Conservation (phyloP, 352 stramenopile genomes). For the Phytopythium aichiense region DNA sequence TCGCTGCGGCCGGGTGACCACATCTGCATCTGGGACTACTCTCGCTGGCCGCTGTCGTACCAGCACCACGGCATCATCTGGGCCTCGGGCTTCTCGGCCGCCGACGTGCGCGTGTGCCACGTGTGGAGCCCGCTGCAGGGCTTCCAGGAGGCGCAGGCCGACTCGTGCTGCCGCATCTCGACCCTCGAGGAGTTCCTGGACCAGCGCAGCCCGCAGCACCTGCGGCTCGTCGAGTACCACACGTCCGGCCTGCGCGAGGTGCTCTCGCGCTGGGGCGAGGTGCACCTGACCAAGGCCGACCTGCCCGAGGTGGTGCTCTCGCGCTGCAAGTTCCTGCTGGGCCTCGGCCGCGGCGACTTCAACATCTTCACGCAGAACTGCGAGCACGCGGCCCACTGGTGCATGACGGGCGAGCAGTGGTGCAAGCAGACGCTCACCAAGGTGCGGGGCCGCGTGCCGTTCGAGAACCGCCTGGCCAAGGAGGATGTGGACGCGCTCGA, state of each 20-base stretch:
- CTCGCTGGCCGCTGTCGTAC: constrained; percentile 82
- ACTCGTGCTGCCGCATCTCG: constrained; percentile 86
- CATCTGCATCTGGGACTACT: constrained; percentile 84
- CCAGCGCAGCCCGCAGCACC: constrained; percentile 47
- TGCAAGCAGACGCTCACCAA: constrained; percentile 84
- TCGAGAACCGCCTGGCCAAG: constrained; percentile 65
- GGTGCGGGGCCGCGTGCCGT: constrained; percentile 64
- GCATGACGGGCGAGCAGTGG: constrained; percentile 88
- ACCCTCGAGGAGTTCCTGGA: constrained; percentile 80
- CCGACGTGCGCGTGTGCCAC: constrained; percentile 76
- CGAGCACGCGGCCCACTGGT: constrained; percentile 85
- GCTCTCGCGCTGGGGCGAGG: constrained; percentile 79
- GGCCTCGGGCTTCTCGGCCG: constrained; percentile 55
- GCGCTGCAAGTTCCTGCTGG: constrained; percentile 79
- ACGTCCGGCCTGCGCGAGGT: constrained; percentile 77
- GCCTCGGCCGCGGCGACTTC: constrained; percentile 73
- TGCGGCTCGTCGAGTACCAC: constrained; percentile 85
- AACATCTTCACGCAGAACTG: constrained; percentile 89
- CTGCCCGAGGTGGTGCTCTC: constrained; percentile 78
- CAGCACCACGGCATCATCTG: constrained; percentile 86
- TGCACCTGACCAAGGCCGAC: constrained; percentile 80
- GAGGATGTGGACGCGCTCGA: constrained; percentile 76
- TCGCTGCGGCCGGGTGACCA: constrained; percentile 80
- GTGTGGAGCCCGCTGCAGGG: constrained; percentile 80
- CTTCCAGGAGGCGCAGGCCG: constrained; percentile 69